Evolutionary conservation across 345 rosid species (phyloP).

Genomic region (Populus tremula): DNA sequence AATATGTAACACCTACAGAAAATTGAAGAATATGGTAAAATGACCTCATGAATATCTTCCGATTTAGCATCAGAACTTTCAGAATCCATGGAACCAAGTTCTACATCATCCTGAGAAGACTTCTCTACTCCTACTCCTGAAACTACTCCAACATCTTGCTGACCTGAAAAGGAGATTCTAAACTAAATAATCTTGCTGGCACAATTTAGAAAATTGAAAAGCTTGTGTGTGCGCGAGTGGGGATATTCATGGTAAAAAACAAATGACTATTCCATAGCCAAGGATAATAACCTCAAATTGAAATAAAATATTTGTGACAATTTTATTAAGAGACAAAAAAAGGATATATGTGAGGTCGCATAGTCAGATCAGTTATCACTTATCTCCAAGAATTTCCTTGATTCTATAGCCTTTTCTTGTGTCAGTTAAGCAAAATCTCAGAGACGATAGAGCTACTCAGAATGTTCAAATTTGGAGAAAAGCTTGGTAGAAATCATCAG

Average conservation of each 20-base stretch:
- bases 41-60: constrained; percentile 48
- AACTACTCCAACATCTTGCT: constrained; percentile 33
- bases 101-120: constrained; percentile 36
- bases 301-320: not conserved
- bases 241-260: not conserved
- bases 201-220: constrained; percentile 21
- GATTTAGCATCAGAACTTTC: constrained; percentile 44
- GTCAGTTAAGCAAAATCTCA: not conserved
- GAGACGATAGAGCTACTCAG: not conserved
- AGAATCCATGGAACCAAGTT: constrained; percentile 34
- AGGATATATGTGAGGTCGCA: not conserved
- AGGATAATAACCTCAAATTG: not conserved
- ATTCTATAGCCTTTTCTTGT: not conserved
- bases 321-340: not conserved
- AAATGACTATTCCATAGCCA: not conserved
- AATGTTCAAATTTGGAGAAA: not conserved
- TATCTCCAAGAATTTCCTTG: not conserved
- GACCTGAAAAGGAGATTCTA: constrained; percentile 31
- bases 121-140: constrained; percentile 43
- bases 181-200: constrained; percentile 6
- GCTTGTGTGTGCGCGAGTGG: not conserved
- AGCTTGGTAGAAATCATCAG: not conserved
- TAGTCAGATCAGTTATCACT: not conserved
- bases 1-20: not conserved
- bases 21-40: constrained; percentile 2